A percentile compares a stretch with the other conserved stretches of the same genome.
Conservation (phyloP, 176 grass and related monocot species). For the Microstegium vimineum region DNA sequence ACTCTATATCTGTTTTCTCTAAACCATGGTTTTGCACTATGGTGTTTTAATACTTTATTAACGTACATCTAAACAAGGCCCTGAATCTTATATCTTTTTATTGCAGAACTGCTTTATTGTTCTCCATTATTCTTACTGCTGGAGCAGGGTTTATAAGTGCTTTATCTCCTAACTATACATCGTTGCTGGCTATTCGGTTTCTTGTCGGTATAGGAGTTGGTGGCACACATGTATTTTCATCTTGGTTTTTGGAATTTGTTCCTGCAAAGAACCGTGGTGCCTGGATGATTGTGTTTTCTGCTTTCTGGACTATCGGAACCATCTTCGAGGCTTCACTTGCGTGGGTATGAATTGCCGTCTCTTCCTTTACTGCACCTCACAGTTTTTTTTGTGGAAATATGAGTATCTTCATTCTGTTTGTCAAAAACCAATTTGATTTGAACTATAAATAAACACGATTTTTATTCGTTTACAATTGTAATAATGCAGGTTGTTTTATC, state of each 20-base stretch:
- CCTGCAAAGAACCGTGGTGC: conserved; percentile 55
- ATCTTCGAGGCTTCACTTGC: conserved; percentile 69
- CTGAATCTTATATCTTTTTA: neutral
- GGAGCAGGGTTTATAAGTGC: conserved; percentile 58
- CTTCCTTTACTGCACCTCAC: neutral
- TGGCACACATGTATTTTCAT: conserved; percentile 51
- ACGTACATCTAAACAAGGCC: no score
- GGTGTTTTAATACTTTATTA: no score
- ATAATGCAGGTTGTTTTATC: conserved; percentile 45
- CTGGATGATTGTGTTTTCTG: conserved; percentile 55
- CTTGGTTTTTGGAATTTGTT: conserved; percentile 85
- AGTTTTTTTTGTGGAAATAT: neutral
- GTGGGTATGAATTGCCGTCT: conserved; percentile 43
- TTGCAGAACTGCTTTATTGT: conserved; percentile 58
- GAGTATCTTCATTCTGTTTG: no score
- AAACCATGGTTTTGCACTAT: no score
- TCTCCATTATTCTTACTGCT: conserved; percentile 52
- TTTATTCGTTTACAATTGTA: neutral
- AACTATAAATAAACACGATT: no score
- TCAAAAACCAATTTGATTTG: no score
- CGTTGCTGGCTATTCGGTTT: conserved; percentile 50
- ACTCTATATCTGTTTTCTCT: no score
- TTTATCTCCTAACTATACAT: conserved; percentile 55
- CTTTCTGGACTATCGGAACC: conserved; percentile 65
- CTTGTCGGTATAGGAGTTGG: conserved; percentile 61